Evolutionary conservation across 441 rosid genomes (phyloP).

Genomic region (Omphalea diandra): DNA sequence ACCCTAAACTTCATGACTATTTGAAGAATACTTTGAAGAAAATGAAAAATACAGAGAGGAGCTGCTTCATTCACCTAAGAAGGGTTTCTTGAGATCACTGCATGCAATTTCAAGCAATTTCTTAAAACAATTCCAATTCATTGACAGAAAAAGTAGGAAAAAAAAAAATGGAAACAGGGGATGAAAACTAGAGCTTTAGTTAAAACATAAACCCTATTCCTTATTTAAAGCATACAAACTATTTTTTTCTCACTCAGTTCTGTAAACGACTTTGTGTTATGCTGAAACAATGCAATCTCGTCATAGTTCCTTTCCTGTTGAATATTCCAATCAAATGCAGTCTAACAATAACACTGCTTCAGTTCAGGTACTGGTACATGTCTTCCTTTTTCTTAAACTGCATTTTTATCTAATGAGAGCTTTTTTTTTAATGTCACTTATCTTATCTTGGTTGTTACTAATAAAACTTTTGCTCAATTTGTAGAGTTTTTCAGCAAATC

Average conservation of each 20-base stretch:
- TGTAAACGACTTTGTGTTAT: neutral
- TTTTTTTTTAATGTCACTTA: neutral
- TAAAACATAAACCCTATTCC: neutral
- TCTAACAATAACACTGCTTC: neutral
- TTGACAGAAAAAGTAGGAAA: neutral
- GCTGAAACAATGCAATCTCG: neutral
- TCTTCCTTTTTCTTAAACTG: neutral
- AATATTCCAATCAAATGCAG: neutral
- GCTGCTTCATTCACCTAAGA: too few relatives aligned
- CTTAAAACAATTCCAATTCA: neutral
- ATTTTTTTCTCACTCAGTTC: neutral
- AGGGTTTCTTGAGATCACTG: too few relatives aligned
- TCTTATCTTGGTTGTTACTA: neutral
- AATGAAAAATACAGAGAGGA: too few relatives aligned
- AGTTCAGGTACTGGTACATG: constrained; percentile 4
- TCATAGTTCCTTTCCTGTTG: neutral
- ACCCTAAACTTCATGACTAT: too few relatives aligned
- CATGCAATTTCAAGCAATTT: too few relatives aligned
- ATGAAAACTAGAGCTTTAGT: neutral
- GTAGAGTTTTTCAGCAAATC: constrained; percentile 31
- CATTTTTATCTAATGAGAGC: neutral
- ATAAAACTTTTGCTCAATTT: neutral
- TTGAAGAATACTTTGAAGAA: too few relatives aligned
- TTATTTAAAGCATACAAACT: too few relatives aligned
- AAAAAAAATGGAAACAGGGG: neutral